Percentiles rank a stretch among this genome's conserved stretches.
These are phyloP conservation scores for Pythium utonaiense DNA, from an alignment of 352 stramenopile genomes.

Conservation along the genomic window DNA sequence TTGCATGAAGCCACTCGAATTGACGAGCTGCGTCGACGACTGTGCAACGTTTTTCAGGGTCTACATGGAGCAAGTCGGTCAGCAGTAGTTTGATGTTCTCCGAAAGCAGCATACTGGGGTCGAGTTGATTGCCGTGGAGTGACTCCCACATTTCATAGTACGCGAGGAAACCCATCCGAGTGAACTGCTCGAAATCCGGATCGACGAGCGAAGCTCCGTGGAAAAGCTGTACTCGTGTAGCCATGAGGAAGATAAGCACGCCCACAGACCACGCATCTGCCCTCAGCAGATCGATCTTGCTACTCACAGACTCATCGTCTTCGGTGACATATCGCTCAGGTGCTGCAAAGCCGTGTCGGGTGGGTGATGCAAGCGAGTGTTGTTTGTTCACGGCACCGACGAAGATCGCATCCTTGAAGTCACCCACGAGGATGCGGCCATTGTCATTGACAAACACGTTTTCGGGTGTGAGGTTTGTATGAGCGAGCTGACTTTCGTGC, in stretches of 20 bases:
- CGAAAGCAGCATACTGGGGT: neutral
- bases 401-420: slow-evolving; percentile 22
- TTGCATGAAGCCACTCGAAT: slow-evolving; percentile 8
- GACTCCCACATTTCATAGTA: slow-evolving; percentile 12
- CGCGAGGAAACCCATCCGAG: slow-evolving; percentile 2
- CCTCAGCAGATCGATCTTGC: slow-evolving; percentile 16
- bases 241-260: slow-evolving; percentile 22
- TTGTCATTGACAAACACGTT: slow-evolving; percentile 22
- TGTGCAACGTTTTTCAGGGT: slow-evolving; percentile 3
- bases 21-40: neutral
- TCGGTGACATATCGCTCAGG: slow-evolving; percentile 11
- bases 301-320: neutral
- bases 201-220: neutral
- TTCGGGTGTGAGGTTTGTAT: slow-evolving; percentile 13
- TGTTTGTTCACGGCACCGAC: neutral
- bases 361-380: neutral
- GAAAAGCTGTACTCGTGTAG: slow-evolving; percentile 11
- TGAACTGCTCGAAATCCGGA: slow-evolving; percentile 6
- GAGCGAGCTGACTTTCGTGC: slow-evolving; percentile 13
- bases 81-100: slow-evolving; percentile 12
- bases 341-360: slow-evolving; percentile 11
- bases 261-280: slow-evolving; percentile 28
- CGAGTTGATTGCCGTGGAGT: neutral
- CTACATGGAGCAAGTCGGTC: slow-evolving; percentile 7
- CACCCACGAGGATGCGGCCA: slow-evolving; percentile 16